Base-by-base conservation (phyloP, 768 basidiomycete genomes). In the Trametes cingulata region DNA sequence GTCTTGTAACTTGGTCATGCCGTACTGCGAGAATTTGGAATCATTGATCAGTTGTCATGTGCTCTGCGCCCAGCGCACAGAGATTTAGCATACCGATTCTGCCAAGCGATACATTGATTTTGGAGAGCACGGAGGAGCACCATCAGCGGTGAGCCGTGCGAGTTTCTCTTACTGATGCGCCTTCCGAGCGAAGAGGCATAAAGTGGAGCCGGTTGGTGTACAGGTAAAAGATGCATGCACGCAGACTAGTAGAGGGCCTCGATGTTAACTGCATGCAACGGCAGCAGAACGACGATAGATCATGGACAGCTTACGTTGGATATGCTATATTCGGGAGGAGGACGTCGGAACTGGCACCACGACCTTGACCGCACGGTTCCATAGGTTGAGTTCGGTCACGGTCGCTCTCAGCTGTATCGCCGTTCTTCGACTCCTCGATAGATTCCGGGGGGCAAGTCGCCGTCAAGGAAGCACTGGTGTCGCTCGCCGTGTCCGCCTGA, bases 161-260 rank as follows among this genome's bases (percentile, higher is more conserved):
- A 58, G 43, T 53, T n/a, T 12, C 20, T 20, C 43, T 45, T 7
- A 43, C 63, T 12, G 48, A 35, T 39, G 14, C 24, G 43, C 58
- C 13, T 15, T 65, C 54, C 6, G 70, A 73, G n/a, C 62, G 69
- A 22, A 77, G 70, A 6, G 74, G 71, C 14, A 63, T 52, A 58
- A 77, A 80, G 25, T 56, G 61, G 37, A 74, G 42, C 27, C 73
- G 69, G 19, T 66, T 63, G 1, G 76, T 78, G 56, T 77, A 77
- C 2, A 80, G 68, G 56, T 76, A 79, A 49, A 74, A 75, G 7
- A 80, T 19, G 14, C 77, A 66, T 1, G 75, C 71, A 52, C 73
- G 74, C 74, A 74, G 75, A 15, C 78, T 80, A 55, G 2, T 58
- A 60, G 0, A 56, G n/a, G n/a, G n/a, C n/a, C n/a, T n/a, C n/a